Evolutionary conservation across 352 stramenopile species (phyloP).

Genomic region (Blastocystis sp.): DNA sequence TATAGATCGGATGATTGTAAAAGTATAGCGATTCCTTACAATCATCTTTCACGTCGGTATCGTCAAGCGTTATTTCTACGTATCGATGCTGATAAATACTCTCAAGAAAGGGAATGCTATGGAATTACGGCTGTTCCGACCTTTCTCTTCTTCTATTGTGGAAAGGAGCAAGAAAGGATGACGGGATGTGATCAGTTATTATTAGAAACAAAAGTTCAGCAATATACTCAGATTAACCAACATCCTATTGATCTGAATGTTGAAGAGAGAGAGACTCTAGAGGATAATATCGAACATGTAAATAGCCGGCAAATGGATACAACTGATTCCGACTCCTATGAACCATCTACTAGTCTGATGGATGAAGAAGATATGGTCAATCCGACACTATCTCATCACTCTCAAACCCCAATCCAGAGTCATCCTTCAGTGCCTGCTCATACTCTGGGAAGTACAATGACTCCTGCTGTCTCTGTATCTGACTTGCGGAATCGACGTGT

Average conservation of each 20-base stretch:
- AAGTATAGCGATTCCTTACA: neutral
- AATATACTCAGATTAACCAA: slow-evolving; percentile 8
- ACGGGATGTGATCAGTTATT: neutral
- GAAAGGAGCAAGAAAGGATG: neutral
- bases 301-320: neutral
- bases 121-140: neutral
- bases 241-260: neutral
- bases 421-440: neutral
- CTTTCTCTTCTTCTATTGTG: slow-evolving; percentile 19
- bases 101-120: neutral
- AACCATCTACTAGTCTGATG: neutral
- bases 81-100: neutral
- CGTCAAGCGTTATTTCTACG: neutral
- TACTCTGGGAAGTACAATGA: too few species aligned
- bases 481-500: too few species aligned
- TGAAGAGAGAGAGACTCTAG: neutral
- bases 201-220: neutral
- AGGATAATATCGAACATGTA: neutral
- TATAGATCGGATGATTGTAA: slow-evolving; percentile 24
- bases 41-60: neutral
- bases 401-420: neutral
- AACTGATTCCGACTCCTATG: neutral
- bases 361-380: neutral
- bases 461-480: too few species aligned
- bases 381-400: neutral